Percentiles rank a stretch among this genome's conserved stretches.
Evolutionary conservation across 2,329 filamentous ascomycete species (phyloP).

Genomic region (Daldinia eschscholtzii): DNA sequence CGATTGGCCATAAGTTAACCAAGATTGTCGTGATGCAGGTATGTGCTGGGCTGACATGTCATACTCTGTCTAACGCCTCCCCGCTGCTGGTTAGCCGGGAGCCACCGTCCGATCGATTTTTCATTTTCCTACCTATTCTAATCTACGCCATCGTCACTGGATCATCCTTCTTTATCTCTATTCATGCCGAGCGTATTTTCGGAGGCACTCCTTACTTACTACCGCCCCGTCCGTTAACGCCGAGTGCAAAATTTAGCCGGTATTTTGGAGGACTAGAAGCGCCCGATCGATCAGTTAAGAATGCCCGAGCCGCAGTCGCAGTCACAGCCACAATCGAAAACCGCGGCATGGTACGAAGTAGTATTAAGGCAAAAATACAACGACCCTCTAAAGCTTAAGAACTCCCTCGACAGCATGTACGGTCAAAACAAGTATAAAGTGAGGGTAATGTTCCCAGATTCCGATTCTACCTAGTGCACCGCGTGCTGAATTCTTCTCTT

Average conservation of each 20-base stretch:
- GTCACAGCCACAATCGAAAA: background rate
- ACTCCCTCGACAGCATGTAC: background rate
- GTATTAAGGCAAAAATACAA: slow-evolving; percentile 1
- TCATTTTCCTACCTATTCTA: background rate
- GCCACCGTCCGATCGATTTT: background rate
- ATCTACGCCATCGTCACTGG: background rate
- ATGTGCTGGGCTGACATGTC: background rate
- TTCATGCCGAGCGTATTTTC: background rate
- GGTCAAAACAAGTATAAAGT: background rate
- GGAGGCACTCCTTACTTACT: background rate
- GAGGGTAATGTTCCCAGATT: background rate
- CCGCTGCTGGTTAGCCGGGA: background rate
- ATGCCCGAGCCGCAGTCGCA: background rate
- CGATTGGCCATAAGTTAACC: background rate
- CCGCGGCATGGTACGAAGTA: background rate
- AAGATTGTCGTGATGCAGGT: background rate
- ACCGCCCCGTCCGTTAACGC: background rate
- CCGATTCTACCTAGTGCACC: background rate
- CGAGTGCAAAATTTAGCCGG: background rate
- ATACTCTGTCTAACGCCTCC: background rate
- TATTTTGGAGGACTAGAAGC: background rate
- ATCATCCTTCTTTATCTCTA: background rate
- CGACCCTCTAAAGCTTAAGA: background rate
- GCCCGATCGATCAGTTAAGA: background rate
- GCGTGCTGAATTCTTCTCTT: background rate